These are phyloP conservation scores for Aspergillus sojae DNA, from an alignment of 2,329 filamentous ascomycete species.

Conservation along the genomic window DNA sequence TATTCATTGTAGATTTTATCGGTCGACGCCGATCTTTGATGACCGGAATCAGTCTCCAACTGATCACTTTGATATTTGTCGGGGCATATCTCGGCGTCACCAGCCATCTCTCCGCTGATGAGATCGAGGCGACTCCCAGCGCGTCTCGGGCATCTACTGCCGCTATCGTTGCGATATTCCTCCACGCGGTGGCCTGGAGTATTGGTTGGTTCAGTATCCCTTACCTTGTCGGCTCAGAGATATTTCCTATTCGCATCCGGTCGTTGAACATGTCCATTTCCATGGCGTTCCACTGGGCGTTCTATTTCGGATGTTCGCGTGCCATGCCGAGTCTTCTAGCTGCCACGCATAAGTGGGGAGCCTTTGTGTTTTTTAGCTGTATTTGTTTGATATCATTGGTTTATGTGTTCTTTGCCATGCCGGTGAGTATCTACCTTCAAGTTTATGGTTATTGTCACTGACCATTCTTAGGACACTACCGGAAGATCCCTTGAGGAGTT, in stretches of 20 bases:
- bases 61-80: slow-evolving; percentile 47
- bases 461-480: slow-evolving; percentile 19
- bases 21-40: slow-evolving; percentile 45
- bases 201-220: slow-evolving; percentile 45
- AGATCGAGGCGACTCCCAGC: slow-evolving; percentile 24
- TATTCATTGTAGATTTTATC: slow-evolving; percentile 51
- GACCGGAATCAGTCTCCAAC: slow-evolving; percentile 40
- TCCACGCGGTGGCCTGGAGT: slow-evolving; percentile 51
- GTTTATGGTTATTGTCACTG: not conserved
- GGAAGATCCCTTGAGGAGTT: slow-evolving; percentile 22
- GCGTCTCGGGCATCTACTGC: slow-evolving; percentile 37
- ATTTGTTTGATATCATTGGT: slow-evolving; percentile 23
- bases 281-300: slow-evolving; percentile 49
- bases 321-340: slow-evolving; percentile 27
- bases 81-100: slow-evolving; percentile 44
- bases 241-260: slow-evolving; percentile 51
- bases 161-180: slow-evolving; percentile 49
- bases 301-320: slow-evolving; percentile 39
- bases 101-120: slow-evolving; percentile 10
- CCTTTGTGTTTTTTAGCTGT: slow-evolving; percentile 24
- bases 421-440: slow-evolving; percentile 9
- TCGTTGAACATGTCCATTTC: slow-evolving; percentile 47
- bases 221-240: slow-evolving; percentile 49
- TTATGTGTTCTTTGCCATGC: slow-evolving; percentile 28
- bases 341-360: slow-evolving; percentile 25